Base-by-base conservation (phyloP, 139 green algal genomes). In the Trebouxia sp. region DNA sequence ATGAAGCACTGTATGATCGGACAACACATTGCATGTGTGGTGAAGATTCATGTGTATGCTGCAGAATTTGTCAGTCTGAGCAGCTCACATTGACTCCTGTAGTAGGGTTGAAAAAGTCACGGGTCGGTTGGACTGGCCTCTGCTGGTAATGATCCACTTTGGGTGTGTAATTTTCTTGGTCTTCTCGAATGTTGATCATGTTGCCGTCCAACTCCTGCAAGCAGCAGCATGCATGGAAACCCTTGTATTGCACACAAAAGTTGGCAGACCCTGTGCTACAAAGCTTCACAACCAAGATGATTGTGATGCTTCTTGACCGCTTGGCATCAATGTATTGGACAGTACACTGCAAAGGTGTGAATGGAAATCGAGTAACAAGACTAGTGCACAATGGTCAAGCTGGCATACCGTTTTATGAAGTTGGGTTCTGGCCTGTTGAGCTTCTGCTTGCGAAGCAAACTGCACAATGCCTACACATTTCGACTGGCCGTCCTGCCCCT, bases 401-500 rank as follows among this genome's bases (percentile, higher is more conserved):
- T n/a, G n/a, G n/a, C n/a, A n/a, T 38, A 93, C 85, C 45, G 83
- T 87, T 84, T 93, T 88, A 37, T 86, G 82, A 32, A 97, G 83
- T 47, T 87, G 70, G 55, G 41, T 75, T 74, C 96, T 94, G 38
- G 92, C 91, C 39, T 66, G 77, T 41, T 87, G 62, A 10, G 93
- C 93, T 39, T 93, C 89, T 22, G 83, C 65, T 0, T 85, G 78
- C 24, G 58, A 84, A 15, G 88, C 83, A 78, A 93, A 96, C 80
- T 95, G 91, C 17, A 97, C 93, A 35, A 97, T 88, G 58, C 88
- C 93, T 72, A 89, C 93, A 58, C 93, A 92, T 75, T 93, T 93
- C 22, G 85, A 91, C 24, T 78, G 65, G 5, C 86, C 87, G 6
- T 89, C 86, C n/a, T 87, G 82, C 32, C 92, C 79, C 88, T 90